Evolutionary conservation across 202 grass and related monocot species (phyloP), one percentile per base, ranked within the genome.

Genomic region (Zoysia matrella): DNA sequence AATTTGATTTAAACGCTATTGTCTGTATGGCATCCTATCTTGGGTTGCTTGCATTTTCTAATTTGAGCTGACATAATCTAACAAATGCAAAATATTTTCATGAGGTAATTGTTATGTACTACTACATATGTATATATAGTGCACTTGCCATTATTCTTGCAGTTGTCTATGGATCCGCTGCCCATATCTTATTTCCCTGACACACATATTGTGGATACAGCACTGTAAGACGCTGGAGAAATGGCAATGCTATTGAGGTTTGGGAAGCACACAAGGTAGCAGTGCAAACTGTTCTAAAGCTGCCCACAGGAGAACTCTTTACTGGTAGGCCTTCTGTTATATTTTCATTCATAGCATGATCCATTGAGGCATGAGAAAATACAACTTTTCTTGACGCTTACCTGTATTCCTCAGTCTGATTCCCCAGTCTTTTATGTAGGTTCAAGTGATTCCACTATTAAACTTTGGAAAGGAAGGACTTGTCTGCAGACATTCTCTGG

Each of bases 241-340:
- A 93, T 70, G 87, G 91, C 50, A 92, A 86, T 40, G 85, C 83
- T 47, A 45, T 98, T 79, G 96, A 98, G 85, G 86, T 90, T 67
- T 98, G 92, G 96, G 92, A 98, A 87, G 91, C 96, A 16, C 92
- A 98, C 64, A 93, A 92, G 61, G 89, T 93, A 61, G 95, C 92
- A 45, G 89, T 98, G 80, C 95, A 98, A 87, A 85, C 95, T 78
- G 83, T 98, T 86, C n/a, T 93, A 64, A 98, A 93, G 80, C 73
- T 93, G 6, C 79, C 90, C 1, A 80, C 90, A 36, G 95, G 92
- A 78, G 92, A 95, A 87, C 78, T 98, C 5, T 84, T 93, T 84
- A 93, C 84, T 22, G 92, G 89, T 98, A 93, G 70, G 65, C 11
- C 15, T 48, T 88, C n/a, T 76, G n/a, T 62, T 83, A 14, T 90